Conservation (phyloP, 2,329 filamentous ascomycete genomes). For the Botrytis porri region DNA sequence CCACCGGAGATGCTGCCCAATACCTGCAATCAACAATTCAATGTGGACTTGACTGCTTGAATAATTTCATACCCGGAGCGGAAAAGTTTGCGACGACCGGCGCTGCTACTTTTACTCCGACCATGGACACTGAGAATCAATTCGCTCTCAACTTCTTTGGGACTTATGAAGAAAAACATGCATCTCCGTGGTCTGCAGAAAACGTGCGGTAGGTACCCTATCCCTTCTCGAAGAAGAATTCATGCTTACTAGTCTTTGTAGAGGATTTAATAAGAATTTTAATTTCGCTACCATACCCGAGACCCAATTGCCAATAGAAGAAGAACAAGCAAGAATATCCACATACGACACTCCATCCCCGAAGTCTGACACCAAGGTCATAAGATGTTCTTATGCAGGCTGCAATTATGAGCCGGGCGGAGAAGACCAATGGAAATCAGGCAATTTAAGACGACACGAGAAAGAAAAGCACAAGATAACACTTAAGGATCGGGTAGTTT, state of each 20-base stretch:
- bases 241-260: not conserved
- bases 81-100: not conserved
- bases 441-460: conserved; percentile 32
- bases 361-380: not conserved
- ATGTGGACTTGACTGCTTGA: accelerated
- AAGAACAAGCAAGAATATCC: not conserved
- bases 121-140: not conserved
- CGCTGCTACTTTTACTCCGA: too few species aligned
- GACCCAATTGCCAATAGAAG: not conserved
- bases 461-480: conserved; percentile 28
- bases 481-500: conserved; percentile 22
- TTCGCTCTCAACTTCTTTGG: accelerated
- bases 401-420: conserved; percentile 30
- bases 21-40: too few species aligned
- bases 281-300: not conserved
- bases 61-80: not conserved
- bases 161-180: not conserved
- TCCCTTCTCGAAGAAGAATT: not conserved
- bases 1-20: not conserved
- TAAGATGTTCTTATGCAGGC: not conserved
- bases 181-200: not conserved
- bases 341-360: not conserved
- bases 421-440: conserved; percentile 33
- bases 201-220: not conserved
- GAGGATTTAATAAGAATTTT: not conserved